Evolutionary conservation across 768 basidiomycete species (phyloP).

Genomic region (Naganishia onofrii): DNA sequence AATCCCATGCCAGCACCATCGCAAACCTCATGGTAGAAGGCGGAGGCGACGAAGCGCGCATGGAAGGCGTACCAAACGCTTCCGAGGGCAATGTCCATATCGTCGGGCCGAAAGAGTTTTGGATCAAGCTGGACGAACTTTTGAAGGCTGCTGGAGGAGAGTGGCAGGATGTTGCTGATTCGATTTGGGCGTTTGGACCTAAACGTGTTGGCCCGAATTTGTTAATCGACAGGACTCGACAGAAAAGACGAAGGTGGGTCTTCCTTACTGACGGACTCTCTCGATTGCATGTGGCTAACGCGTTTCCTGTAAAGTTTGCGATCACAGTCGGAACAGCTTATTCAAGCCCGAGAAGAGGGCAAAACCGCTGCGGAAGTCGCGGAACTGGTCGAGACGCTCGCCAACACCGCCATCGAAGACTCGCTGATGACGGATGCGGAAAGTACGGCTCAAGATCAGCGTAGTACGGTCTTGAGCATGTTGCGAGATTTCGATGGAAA

Average conservation of each 20-base stretch:
- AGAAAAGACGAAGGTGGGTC: constrained; percentile 47
- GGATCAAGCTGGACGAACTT: constrained; percentile 65
- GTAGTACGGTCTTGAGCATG: constrained; percentile 37
- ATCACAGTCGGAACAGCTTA: constrained; percentile 31
- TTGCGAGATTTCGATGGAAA: constrained; percentile 69
- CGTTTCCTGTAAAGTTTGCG: neutral
- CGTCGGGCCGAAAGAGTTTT: constrained; percentile 66
- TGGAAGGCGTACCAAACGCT: constrained; percentile 30
- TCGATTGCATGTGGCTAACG: neutral
- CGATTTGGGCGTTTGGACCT: constrained; percentile 89
- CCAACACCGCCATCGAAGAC: constrained; percentile 24
- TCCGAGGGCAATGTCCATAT: constrained; percentile 33
- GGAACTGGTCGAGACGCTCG: constrained; percentile 39
- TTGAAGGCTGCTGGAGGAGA: constrained; percentile 69
- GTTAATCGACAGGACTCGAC: constrained; percentile 64
- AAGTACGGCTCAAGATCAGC: constrained; percentile 29
- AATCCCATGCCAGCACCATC: constrained; percentile 66
- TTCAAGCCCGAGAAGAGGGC: constrained; percentile 43
- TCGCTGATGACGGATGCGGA: constrained; percentile 22
- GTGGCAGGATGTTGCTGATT: constrained; percentile 70
- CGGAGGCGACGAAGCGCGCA: constrained; percentile 35
- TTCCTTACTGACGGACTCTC: too few relatives aligned
- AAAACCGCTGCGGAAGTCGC: constrained; percentile 47
- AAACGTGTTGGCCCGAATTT: constrained; percentile 80
- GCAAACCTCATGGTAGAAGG: constrained; percentile 53